phyloP scores from a whole-genome alignment of 1,284 basidiomycete genomes.

The Gymnopus androsaceus region DNA sequence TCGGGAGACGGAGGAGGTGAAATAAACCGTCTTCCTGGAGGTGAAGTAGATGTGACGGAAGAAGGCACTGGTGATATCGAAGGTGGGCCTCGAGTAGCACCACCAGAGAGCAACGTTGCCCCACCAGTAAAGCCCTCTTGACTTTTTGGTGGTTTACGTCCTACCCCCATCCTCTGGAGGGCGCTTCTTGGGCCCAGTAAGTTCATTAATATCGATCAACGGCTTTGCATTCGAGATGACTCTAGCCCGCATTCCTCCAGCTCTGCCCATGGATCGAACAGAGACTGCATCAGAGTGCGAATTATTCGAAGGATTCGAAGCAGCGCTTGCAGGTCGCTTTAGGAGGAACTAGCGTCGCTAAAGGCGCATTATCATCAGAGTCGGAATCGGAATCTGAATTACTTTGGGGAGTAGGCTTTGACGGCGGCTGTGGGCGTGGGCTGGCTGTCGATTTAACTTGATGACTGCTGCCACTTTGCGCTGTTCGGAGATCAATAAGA shows the following conservation, averaged over 20 bases:
- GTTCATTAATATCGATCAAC: slow-evolving; percentile 46
- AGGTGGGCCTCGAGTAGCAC: slow-evolving; percentile 15
- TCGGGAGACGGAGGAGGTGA: slow-evolving; percentile 21
- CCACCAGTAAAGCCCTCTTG: slow-evolving; percentile 41
- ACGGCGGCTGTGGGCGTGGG: neutral
- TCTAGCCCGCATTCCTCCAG: neutral
- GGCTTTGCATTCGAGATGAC: slow-evolving; percentile 31
- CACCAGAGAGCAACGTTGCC: slow-evolving; percentile 32
- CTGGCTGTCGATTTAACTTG: neutral
- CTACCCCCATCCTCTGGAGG: slow-evolving; percentile 19
- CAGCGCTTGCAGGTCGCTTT: slow-evolving; percentile 41
- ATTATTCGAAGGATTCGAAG: slow-evolving; percentile 15
- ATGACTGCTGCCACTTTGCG: neutral
- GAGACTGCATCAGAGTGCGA: slow-evolving; percentile 12
- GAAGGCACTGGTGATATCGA: slow-evolving; percentile 10
- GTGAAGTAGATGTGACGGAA: slow-evolving; percentile 26
- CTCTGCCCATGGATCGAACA: neutral
- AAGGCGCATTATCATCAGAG: slow-evolving; percentile 45
- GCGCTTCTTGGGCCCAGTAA: slow-evolving; percentile 34
- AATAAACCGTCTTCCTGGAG: slow-evolving; percentile 40
- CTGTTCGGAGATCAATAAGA: neutral
- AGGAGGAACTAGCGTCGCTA: slow-evolving; percentile 44
- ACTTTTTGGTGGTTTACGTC: slow-evolving; percentile 16
- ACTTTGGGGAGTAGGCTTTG: neutral
- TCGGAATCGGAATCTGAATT: slow-evolving; percentile 34